Evolutionary conservation across 2,329 filamentous ascomycete genomes (phyloP).

Genomic region (Rhytidhysteron rufulum): DNA sequence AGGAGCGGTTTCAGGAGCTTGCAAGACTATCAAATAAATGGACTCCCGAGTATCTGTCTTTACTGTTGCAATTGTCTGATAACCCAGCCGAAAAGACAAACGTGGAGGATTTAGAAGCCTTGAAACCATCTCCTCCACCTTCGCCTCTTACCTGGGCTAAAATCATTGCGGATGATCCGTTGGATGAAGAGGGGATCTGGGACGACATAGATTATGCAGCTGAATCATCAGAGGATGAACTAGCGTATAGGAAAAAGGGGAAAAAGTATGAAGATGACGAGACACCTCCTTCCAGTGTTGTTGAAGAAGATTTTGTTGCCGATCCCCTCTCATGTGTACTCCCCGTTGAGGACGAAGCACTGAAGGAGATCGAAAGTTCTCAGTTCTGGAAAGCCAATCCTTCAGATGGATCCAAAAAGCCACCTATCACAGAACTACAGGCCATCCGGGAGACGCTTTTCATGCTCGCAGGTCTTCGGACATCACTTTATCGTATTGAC

Average conservation of each 20-base stretch:
- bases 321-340: constrained; percentile 32
- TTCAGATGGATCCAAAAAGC: constrained; percentile 11
- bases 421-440: constrained; percentile 64
- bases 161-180: constrained; percentile 71
- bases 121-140: constrained; percentile 46
- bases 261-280: constrained; percentile 12
- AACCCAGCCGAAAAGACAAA: constrained; percentile 68
- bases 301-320: constrained; percentile 33
- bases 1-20: constrained; percentile 57
- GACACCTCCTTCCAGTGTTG: constrained; percentile 34
- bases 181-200: constrained; percentile 69
- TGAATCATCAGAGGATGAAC: constrained; percentile 63
- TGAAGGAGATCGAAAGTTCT: constrained; percentile 39
- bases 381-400: constrained; percentile 46
- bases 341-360: constrained; percentile 15
- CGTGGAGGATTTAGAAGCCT: constrained; percentile 58
- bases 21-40: constrained; percentile 55
- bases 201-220: constrained; percentile 62
- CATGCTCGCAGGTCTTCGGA: constrained; percentile 78
- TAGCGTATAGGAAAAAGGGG: constrained; percentile 27
- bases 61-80: constrained; percentile 79
- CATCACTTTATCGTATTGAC: constrained; percentile 60
- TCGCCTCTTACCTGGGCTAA: constrained; percentile 71
- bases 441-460: constrained; percentile 74
- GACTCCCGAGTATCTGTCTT: constrained; percentile 73